Evolutionary conservation across 2,329 filamentous ascomycete genomes (phyloP).

Genomic region (Penicillium sp.): DNA sequence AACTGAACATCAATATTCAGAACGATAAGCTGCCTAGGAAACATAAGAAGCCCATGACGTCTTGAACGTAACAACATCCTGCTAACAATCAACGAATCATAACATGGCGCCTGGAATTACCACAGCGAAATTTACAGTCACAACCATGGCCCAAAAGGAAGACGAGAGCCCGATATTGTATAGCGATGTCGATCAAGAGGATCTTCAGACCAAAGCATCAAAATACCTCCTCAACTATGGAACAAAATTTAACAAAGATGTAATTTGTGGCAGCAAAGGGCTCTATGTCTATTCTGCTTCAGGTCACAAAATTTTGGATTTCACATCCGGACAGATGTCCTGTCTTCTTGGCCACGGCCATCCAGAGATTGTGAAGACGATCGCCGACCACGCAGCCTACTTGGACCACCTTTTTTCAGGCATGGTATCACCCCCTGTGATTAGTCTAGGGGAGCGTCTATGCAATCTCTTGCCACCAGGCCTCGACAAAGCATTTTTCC

Average conservation of each 20-base stretch:
- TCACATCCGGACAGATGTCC: conserved; percentile 61
- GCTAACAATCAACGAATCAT: background rate
- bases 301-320: conserved; percentile 51
- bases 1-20: background rate
- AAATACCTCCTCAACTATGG: conserved; percentile 12
- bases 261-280: conserved; percentile 12
- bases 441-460: conserved; percentile 53
- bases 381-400: conserved; percentile 49
- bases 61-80: background rate
- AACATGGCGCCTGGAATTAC: background rate
- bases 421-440: conserved; percentile 59
- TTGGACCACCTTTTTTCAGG: conserved; percentile 62
- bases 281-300: conserved; percentile 8
- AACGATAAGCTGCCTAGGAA: background rate
- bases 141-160: background rate
- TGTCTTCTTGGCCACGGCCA: conserved; percentile 59
- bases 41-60: background rate
- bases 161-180: background rate
- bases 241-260: conserved; percentile 13
- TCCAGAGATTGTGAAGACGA: conserved; percentile 57
- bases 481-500: conserved; percentile 57
- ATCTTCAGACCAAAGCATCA: conserved; percentile 2
- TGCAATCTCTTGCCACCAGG: conserved; percentile 46
- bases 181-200: background rate
- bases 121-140: background rate